Percentiles rank a stretch among this genome's conserved stretches.
Conservation (phyloP, 2,329 filamentous ascomycete genomes). For the Boeremia exigua region DNA sequence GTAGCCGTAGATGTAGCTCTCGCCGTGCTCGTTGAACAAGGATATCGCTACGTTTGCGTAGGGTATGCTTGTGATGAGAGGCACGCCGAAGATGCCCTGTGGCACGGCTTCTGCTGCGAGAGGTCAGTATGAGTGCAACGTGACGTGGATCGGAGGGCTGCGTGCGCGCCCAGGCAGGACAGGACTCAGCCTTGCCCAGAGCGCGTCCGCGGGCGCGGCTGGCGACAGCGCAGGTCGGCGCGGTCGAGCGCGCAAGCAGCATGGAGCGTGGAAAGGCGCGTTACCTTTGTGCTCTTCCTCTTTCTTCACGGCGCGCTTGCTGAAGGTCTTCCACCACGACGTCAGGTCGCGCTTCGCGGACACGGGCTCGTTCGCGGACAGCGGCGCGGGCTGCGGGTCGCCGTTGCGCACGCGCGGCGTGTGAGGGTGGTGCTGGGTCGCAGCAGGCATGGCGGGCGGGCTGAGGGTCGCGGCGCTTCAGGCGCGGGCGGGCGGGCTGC, state of each 20-base stretch:
- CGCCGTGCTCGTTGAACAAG: constrained; percentile 86
- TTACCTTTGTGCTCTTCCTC: constrained; percentile 67
- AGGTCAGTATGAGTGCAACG: constrained; percentile 32
- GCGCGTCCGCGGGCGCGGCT: constrained; percentile 8
- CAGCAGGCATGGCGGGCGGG: constrained; percentile 47
- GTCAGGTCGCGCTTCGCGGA: constrained; percentile 87
- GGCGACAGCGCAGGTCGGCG: constrained; percentile 1
- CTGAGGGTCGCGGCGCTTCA: constrained; percentile 37
- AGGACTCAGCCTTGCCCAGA: constrained; percentile 27
- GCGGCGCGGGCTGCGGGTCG: constrained; percentile 51
- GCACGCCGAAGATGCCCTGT: constrained; percentile 91
- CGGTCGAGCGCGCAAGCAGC: constrained; percentile 1
- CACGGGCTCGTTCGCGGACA: constrained; percentile 66
- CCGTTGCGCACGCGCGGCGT: constrained; percentile 52
- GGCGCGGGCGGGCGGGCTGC: constrained; percentile 20
- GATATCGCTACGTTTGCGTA: constrained; percentile 99
- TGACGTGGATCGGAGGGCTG: constrained; percentile 22
- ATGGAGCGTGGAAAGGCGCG: background rate
- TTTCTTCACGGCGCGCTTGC: constrained; percentile 65
- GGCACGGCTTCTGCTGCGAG: constrained; percentile 50
- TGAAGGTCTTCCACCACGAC: constrained; percentile 98
- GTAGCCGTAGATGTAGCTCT: constrained; percentile 98
- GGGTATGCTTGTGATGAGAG: constrained; percentile 89
- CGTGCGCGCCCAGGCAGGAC: constrained; percentile 20
- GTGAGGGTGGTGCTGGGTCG: constrained; percentile 44